Conservation (phyloP, 768 basidiomycete species). For the Podaxis mareebaensis region DNA sequence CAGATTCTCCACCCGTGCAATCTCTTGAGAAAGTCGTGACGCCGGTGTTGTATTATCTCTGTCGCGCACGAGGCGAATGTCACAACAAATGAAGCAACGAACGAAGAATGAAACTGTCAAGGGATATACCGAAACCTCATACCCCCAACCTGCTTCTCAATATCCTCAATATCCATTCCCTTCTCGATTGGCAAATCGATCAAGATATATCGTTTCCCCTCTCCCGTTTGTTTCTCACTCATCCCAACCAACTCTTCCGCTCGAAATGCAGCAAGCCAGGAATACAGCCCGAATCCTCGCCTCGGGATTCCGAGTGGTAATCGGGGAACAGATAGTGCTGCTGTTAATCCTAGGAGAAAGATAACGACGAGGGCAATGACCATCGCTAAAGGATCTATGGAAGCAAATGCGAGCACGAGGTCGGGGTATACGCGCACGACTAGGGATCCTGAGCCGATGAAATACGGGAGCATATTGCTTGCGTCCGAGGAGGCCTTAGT, state of each 20-base stretch:
- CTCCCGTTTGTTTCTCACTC: not conserved
- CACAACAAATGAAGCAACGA: not conserved
- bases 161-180: conserved; percentile 1
- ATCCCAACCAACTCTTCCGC: conserved; percentile 17
- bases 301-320: conserved; percentile 23
- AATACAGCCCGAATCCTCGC: conserved; percentile 28
- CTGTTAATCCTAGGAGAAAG: conserved; percentile 32
- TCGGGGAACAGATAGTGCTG: conserved; percentile 27
- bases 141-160: not conserved
- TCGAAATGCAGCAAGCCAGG: conserved; percentile 25
- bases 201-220: too few relatives aligned
- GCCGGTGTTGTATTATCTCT: too few relatives aligned
- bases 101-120: not conserved
- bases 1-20: too few relatives aligned
- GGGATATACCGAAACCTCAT: conserved; percentile 7
- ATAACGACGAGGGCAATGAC: conserved; percentile 26
- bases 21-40: too few relatives aligned
- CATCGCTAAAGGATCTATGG: conserved; percentile 26
- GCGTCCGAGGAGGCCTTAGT: conserved; percentile 38
- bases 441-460: conserved; percentile 35
- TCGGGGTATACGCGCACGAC: conserved; percentile 38
- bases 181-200: not conserved
- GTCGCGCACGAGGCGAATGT: too few relatives aligned
- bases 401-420: conserved; percentile 26
- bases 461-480: conserved; percentile 40